These are phyloP conservation scores for Trichoderma sp. DNA, from an alignment of 2,329 filamentous ascomycete species.

Conservation along the genomic window DNA sequence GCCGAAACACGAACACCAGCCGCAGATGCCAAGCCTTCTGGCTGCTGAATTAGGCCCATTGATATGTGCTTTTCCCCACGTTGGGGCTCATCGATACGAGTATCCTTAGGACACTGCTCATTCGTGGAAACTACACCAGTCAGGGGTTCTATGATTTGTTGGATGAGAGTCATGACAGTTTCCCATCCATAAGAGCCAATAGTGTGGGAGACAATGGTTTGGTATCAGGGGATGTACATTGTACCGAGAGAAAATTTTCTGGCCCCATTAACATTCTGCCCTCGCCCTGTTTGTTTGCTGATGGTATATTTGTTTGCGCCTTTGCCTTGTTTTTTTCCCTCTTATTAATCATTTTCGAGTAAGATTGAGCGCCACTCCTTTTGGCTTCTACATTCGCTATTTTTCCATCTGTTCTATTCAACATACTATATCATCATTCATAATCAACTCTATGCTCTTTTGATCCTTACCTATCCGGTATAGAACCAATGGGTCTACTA, in stretches of 20 bases:
- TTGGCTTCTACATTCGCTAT: not conserved
- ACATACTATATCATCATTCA: not conserved
- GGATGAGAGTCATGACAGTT: not conserved
- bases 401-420: not conserved
- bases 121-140: not conserved
- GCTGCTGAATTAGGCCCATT: not conserved
- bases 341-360: not conserved
- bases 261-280: not conserved
- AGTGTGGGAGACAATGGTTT: not conserved
- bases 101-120: not conserved
- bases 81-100: conserved; percentile 5
- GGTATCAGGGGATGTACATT: not conserved
- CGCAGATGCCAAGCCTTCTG: not conserved
- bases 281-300: not conserved
- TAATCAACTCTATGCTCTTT: not conserved
- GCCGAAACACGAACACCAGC: not conserved
- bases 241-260: not conserved
- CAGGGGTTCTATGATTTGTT: not conserved
- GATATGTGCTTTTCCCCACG: not conserved
- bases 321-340: not conserved
- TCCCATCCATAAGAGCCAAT: not conserved
- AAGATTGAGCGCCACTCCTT: not conserved
- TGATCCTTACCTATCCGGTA: not conserved
- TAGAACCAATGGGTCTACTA: not conserved
- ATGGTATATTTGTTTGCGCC: not conserved